Conservation (phyloP, 2,329 filamentous ascomycete genomes). For the Ophiostoma ips region DNA sequence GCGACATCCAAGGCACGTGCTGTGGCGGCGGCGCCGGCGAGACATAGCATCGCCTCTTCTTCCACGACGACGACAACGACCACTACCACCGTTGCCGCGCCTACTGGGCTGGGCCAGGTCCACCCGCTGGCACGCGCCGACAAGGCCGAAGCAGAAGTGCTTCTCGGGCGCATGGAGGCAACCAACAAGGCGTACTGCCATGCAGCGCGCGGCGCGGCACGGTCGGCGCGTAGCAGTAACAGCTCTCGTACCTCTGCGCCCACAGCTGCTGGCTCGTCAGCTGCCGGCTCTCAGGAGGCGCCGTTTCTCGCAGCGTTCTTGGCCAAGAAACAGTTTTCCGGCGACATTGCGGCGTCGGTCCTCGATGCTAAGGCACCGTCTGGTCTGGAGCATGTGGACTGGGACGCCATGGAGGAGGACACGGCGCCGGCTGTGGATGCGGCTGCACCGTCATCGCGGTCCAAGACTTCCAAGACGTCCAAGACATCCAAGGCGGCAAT, state of each 20-base stretch:
- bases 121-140: constrained; percentile 47
- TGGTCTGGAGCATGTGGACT: constrained; percentile 28
- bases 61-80: too few species aligned
- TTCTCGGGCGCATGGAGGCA: constrained; percentile 38
- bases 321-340: constrained; percentile 44
- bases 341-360: constrained; percentile 45
- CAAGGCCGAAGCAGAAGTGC: constrained; percentile 35
- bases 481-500: too few species aligned
- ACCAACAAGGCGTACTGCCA: constrained; percentile 36
- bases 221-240: background rate
- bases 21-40: constrained; percentile 9
- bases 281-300: constrained; percentile 22
- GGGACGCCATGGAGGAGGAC: constrained; percentile 21
- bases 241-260: background rate
- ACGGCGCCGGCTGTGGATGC: background rate
- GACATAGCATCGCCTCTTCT: background rate
- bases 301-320: constrained; percentile 56
- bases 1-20: background rate
- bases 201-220: constrained; percentile 10
- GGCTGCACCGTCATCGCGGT: background rate
- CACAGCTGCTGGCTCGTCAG: too few species aligned
- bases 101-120: background rate
- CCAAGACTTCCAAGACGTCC: background rate
- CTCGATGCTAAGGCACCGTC: constrained; percentile 44
- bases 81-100: background rate